phyloP scores from a whole-genome alignment of 2,329 filamentous ascomycete species.

The Pseudocercospora musae region DNA sequence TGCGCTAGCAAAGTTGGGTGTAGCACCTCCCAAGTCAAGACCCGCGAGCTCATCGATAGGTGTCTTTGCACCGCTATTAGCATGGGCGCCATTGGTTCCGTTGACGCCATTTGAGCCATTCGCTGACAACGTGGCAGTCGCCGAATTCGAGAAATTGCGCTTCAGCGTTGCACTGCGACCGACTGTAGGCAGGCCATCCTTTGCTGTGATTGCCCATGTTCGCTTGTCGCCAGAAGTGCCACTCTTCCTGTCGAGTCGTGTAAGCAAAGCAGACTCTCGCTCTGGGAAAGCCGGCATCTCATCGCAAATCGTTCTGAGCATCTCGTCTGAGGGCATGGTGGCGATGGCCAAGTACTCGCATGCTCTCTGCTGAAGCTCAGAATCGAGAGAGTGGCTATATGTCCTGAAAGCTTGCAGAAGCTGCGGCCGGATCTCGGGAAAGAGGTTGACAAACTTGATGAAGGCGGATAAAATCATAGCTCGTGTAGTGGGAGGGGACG shows the following conservation, averaged over 20 bases:
- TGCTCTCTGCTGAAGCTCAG: conserved; percentile 91
- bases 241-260: conserved; percentile 90
- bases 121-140: conserved; percentile 37
- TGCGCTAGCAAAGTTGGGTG: conserved; percentile 84
- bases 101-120: conserved; percentile 34
- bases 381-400: conserved; percentile 92
- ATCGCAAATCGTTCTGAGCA: conserved; percentile 89
- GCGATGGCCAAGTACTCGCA: conserved; percentile 91
- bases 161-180: conserved; percentile 79
- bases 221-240: conserved; percentile 83
- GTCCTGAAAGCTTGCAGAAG: conserved; percentile 84
- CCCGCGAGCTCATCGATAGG: conserved; percentile 67
- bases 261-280: conserved; percentile 84
- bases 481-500: conserved; percentile 81
- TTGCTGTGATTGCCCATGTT: conserved; percentile 96
- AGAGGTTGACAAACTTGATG: conserved; percentile 96
- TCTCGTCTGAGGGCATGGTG: conserved; percentile 80
- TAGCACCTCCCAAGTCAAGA: conserved; percentile 68
- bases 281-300: conserved; percentile 99
- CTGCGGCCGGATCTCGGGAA: conserved; percentile 97
- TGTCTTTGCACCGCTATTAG: conserved; percentile 30
- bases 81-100: conserved; percentile 24
- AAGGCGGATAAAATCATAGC: conserved; percentile 95
- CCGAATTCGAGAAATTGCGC: conserved; percentile 69
- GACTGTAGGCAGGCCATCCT: conserved; percentile 64